These are phyloP conservation scores for Cordyceps farinosa DNA, from an alignment of 2,329 filamentous ascomycete species.

Conservation along the genomic window DNA sequence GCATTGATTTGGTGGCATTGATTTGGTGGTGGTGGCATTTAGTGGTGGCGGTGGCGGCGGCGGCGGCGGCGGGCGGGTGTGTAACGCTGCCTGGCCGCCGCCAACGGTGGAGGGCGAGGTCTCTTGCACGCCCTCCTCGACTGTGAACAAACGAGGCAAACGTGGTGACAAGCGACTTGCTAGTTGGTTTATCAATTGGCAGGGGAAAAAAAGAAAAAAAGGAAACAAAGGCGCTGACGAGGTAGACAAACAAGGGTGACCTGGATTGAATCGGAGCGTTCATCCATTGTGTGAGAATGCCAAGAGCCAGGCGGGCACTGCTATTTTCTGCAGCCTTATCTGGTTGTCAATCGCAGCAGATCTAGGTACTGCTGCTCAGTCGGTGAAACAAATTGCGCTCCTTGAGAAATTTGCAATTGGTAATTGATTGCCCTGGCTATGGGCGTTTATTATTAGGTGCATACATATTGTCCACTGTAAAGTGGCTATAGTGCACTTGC, in stretches of 20 bases:
- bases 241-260: not conserved
- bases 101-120: not conserved
- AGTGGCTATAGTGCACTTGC: not conserved
- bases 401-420: no score
- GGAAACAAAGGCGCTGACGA: not conserved
- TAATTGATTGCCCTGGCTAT: no score
- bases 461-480: not conserved
- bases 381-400: no score
- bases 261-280: not conserved
- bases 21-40: not conserved
- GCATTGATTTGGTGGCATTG: not conserved
- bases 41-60: not conserved
- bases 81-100: slow-evolving; percentile 4
- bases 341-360: not conserved
- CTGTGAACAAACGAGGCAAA: not conserved
- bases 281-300: slow-evolving; percentile 10
- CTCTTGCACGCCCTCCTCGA: not conserved
- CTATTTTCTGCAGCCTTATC: not conserved
- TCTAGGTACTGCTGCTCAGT: not conserved
- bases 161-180: not conserved
- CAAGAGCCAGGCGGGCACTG: not conserved
- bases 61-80: not conserved
- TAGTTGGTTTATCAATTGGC: not conserved
- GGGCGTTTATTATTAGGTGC: no score
- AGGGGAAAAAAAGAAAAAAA: no score